These are phyloP conservation scores for Lactarius vividus DNA, from an alignment of 768 basidiomycete genomes.

Conservation along the genomic window DNA sequence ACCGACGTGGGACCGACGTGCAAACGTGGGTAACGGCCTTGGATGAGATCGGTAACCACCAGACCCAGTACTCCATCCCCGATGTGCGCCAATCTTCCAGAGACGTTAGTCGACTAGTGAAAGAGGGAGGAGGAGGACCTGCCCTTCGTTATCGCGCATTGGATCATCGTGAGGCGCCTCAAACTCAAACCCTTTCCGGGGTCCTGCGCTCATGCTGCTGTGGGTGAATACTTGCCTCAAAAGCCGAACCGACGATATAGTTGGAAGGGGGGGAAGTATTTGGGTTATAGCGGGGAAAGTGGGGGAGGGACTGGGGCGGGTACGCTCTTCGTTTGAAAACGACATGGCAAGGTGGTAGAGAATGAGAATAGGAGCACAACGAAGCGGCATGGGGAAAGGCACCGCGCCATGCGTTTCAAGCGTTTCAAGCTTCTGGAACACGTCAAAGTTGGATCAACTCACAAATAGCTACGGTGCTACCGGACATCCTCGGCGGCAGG, in stretches of 20 bases:
- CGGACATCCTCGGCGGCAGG: neutral
- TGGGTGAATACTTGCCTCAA: constrained; percentile 7
- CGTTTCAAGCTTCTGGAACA: neutral
- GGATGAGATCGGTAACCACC: constrained; percentile 16
- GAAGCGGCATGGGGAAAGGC: neutral
- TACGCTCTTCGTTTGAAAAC: neutral
- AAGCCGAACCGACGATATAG: neutral
- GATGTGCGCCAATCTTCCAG: constrained; percentile 9
- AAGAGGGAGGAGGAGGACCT: neutral
- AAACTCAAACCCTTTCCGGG: neutral
- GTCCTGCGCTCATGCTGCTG: neutral
- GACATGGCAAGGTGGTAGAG: neutral
- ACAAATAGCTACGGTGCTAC: neutral
- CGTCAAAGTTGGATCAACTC: constrained; percentile 2
- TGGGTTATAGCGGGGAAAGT: too few species aligned
- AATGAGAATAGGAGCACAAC: neutral
- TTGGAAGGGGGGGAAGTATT: neutral
- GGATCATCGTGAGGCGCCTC: neutral
- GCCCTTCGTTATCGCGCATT: constrained; percentile 4
- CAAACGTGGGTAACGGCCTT: neutral
- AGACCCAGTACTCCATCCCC: constrained; percentile 17
- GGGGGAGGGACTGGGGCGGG: neutral
- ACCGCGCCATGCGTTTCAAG: constrained; percentile 5
- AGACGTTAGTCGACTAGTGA: neutral
- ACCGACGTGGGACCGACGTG: constrained; percentile 16